A percentile compares a stretch with the other conserved stretches of the same genome.
Conservation (phyloP, 2,329 filamentous ascomycete species). For the Biscogniauxia mediterranea region DNA sequence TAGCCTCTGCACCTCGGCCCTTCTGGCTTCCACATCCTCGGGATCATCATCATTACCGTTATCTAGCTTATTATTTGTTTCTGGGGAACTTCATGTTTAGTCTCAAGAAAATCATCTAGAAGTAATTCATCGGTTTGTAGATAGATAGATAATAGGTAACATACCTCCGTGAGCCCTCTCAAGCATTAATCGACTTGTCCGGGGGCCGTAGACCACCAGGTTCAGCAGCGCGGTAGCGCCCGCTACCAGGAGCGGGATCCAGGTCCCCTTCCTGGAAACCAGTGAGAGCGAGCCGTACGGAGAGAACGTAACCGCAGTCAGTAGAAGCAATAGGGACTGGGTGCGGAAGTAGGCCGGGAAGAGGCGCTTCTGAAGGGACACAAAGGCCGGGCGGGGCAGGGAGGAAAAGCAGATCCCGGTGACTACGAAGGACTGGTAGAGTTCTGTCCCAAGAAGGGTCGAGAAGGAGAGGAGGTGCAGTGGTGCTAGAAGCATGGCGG, state of each 20-base stretch:
- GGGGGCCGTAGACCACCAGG: conserved; percentile 37
- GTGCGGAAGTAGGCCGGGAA: conserved; percentile 42
- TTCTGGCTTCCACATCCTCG: conserved; percentile 8
- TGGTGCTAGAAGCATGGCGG: conserved; percentile 29
- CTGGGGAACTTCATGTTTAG: conserved; percentile 3
- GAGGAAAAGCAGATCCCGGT: conserved; percentile 36
- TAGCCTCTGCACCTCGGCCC: conserved; percentile 26
- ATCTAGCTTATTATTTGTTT: conserved; percentile 5
- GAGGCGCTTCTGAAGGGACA: conserved; percentile 38
- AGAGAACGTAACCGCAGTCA: conserved; percentile 36
- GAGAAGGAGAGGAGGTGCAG: conserved; percentile 40
- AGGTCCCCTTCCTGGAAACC: conserved; percentile 28
- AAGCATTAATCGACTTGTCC: conserved; percentile 33
- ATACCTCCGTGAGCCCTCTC: conserved; percentile 33
- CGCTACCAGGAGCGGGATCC: conserved; percentile 36
- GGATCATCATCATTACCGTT: conserved; percentile 23
- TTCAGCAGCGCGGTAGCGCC: conserved; percentile 34
- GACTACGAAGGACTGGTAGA: conserved; percentile 40
- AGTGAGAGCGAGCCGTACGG: conserved; percentile 32
- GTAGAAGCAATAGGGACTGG: conserved; percentile 35
- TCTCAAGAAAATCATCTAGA: not conserved
- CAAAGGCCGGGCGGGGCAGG: conserved; percentile 37
- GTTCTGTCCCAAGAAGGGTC: conserved; percentile 37
- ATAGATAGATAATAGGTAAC: conserved; percentile 1
- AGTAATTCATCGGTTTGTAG: not conserved